Evolutionary conservation across 306 rosid species (phyloP).

Genomic region (Lathyrus sativus): DNA sequence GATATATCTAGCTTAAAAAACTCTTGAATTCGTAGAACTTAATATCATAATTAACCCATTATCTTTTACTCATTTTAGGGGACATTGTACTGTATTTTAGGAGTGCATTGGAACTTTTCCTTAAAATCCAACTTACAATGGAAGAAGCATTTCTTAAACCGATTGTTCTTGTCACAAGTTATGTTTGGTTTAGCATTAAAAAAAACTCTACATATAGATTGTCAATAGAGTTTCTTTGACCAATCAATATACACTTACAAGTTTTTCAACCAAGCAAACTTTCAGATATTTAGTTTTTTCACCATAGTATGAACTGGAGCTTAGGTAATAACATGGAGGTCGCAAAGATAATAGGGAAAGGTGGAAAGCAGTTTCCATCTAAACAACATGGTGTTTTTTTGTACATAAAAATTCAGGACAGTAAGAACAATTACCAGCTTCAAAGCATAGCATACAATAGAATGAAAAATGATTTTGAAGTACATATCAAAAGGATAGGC

Average conservation of each 20-base stretch:
- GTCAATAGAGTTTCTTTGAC: not conserved
- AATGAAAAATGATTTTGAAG: constrained; percentile 20
- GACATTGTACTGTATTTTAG: not conserved
- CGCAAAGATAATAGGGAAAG: not conserved
- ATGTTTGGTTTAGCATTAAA: not conserved
- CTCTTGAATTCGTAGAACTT: too few relatives aligned
- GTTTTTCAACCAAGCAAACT: too few relatives aligned
- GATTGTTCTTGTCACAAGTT: not conserved
- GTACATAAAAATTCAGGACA: constrained; percentile 33
- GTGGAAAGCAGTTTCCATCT: not conserved
- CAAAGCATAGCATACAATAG: constrained; percentile 27
- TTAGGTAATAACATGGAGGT: not conserved
- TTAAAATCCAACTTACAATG: not conserved
- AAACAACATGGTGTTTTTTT: constrained; percentile 1
- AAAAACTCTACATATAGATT: not conserved
- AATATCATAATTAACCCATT: too few relatives aligned
- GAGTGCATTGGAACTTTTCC: not conserved
- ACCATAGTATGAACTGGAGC: not conserved
- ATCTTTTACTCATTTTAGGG: not conserved
- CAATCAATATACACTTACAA: not conserved
- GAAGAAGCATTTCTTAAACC: not conserved
- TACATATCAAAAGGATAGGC: constrained; percentile 6
- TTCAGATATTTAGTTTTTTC: too few relatives aligned
- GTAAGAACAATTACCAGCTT: constrained; percentile 5
- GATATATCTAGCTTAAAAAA: too few relatives aligned